These are phyloP conservation scores for Tagetes patula DNA, from an alignment of 129 eudicot genomes.

Conservation along the genomic window DNA sequence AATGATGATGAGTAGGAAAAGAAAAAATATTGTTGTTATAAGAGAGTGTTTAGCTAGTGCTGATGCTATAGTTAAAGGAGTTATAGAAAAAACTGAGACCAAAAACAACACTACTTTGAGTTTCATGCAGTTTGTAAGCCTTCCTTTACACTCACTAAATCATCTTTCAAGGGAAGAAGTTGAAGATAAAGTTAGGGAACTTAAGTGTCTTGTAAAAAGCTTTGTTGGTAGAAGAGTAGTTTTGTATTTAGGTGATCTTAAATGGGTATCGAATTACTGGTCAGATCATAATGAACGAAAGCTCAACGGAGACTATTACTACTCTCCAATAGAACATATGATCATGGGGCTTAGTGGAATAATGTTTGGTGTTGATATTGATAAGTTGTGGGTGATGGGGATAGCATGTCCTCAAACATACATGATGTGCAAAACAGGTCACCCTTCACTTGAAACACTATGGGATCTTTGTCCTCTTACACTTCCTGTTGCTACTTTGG, in stretches of 20 bases:
- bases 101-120: conserved; percentile 47
- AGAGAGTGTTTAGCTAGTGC: conserved; percentile 58
- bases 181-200: conserved; percentile 62
- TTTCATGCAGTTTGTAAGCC: conserved; percentile 72
- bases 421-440: conserved; percentile 67
- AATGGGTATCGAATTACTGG: conserved; percentile 87
- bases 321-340: conserved; percentile 67
- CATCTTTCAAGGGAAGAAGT: conserved; percentile 63
- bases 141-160: conserved; percentile 56
- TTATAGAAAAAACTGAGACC: conserved; percentile 61
- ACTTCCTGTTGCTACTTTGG: conserved; percentile 65
- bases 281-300: conserved; percentile 47
- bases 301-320: conserved; percentile 37
- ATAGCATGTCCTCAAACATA: conserved; percentile 63
- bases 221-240: conserved; percentile 66
- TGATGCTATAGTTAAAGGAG: conserved; percentile 62
- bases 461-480: conserved; percentile 81
- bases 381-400: conserved; percentile 72
- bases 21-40: conserved; percentile 56
- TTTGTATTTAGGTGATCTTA: conserved; percentile 75
- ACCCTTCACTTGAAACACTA: conserved; percentile 70
- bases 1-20: conserved; percentile 62
- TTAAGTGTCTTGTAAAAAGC: conserved; percentile 64
- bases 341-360: conserved; percentile 79
- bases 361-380: conserved; percentile 53